A percentile compares a stretch with the other conserved stretches of the same genome.
Conservation (phyloP, 1,284 basidiomycete species). For the Chondrostereum purpureum region DNA sequence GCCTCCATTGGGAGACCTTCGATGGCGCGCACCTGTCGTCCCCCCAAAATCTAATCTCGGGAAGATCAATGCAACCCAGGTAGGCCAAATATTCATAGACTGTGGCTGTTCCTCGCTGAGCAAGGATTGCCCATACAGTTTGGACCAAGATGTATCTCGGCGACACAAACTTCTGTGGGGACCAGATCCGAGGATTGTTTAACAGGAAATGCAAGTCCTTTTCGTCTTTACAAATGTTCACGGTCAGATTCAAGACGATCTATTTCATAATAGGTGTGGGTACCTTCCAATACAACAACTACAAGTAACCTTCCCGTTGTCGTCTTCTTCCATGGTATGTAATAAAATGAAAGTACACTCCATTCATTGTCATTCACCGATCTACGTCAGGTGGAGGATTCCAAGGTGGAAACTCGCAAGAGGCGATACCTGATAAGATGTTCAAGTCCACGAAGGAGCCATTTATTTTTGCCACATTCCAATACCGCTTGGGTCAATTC, state of each 20-base stretch:
- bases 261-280: constrained; percentile 22
- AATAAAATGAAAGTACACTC: neutral
- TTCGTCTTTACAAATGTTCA: neutral
- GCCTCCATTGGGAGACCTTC: constrained; percentile 34
- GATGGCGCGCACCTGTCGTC: constrained; percentile 33
- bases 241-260: neutral
- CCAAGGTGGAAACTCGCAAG: constrained; percentile 25
- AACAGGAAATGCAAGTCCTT: constrained; percentile 29
- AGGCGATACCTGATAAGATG: constrained; percentile 21
- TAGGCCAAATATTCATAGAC: neutral
- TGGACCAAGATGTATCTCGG: constrained; percentile 24
- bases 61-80: constrained; percentile 22
- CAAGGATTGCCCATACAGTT: constrained; percentile 19
- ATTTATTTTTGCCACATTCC: constrained; percentile 33
- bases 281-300: constrained; percentile 20
- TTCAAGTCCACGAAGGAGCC: constrained; percentile 24
- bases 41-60: constrained; percentile 30
- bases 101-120: neutral
- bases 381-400: constrained; percentile 28
- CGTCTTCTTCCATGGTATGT: constrained; percentile 30
- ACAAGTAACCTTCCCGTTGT: constrained; percentile 25
- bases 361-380: neutral
- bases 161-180: constrained; percentile 20
- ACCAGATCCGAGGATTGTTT: constrained; percentile 33
- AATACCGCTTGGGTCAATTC: constrained; percentile 37